Evolutionary conservation across 352 stramenopile species (phyloP).

Genomic region (Phytophthora pistaciae): DNA sequence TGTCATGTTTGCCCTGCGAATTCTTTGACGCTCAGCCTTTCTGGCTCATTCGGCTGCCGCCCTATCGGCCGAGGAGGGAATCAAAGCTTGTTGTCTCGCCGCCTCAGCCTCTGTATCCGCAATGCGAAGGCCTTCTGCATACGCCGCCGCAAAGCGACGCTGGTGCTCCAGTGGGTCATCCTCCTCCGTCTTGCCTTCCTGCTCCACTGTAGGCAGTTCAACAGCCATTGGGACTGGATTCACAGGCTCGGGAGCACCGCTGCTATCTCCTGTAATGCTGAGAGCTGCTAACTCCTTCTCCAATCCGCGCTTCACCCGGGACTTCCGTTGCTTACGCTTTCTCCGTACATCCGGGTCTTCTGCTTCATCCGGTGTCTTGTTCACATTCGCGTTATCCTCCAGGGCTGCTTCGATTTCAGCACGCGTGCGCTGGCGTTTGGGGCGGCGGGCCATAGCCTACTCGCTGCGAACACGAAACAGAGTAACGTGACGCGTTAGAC

Average conservation of each 20-base stretch:
- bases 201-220: background rate
- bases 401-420: background rate
- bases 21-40: background rate
- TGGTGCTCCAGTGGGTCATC: background rate
- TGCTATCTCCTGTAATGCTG: background rate
- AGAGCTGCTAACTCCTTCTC: background rate
- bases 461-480: background rate
- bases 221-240: background rate
- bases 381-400: background rate
- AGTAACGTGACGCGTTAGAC: slow-evolving; percentile 1
- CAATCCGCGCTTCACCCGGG: background rate
- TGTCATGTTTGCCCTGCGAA: background rate
- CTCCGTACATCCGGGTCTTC: background rate
- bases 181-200: background rate
- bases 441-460: background rate
- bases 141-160: background rate
- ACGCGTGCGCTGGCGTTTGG: background rate
- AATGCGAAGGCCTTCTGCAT: background rate
- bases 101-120: background rate
- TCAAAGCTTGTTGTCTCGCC: background rate
- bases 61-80: background rate
- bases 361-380: background rate
- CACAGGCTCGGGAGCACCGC: background rate
- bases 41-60: background rate
- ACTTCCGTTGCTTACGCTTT: background rate